Base-by-base conservation (phyloP, 495 filamentous ascomycete genomes). In the Bacidia gigantensis region DNA sequence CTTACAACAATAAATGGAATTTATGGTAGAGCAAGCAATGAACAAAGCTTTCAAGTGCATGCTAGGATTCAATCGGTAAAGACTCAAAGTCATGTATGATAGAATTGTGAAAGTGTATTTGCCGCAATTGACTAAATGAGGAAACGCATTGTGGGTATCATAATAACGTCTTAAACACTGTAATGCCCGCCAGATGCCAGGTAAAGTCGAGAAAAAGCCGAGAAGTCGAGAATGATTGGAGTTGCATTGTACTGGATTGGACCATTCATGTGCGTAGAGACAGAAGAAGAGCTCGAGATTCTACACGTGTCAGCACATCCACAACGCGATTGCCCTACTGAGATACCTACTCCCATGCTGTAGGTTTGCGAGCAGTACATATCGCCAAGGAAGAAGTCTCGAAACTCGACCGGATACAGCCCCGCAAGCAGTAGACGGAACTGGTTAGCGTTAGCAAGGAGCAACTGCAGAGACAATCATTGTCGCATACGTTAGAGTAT, bases 361-460 rank as follows among this genome's bases (percentile, higher is more conserved):
- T 98, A 97, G 7, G 88, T 92, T 49, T 89, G 76, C 3, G 92
- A 97, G 63, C 92, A 97, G 62, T 87, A 94, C 75, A 97, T 96
- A 62, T 98, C 92, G 14, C 92, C 92, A 0, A 97, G 74, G 65
- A 95, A 98, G 69, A 98, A 97, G 64, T 98, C 92, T 53, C 88
- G 79, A 62, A 97, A 98, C 63, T 96, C 92, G 18, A 98, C 92
- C 10, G 85, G 88, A 64, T 89, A 95, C 11, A 92, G 59, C 12
- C 92, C 92, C 17, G 92, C 84, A 20, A 87, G 73, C 44, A 93
- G 68, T 23, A 97, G 69, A 54, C 92, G 83, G 72, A 82, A 93
- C 87, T 95, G 51, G 14, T 40, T 17, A 24, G 0, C 25, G 55
- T 72, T 23, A 73, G 63, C 17, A n/a, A 24, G 14, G 11, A 3